A percentile compares a stretch with the other conserved stretches of the same genome.
These are phyloP conservation scores for Apocynum venetum DNA, from an alignment of 257 asterid species.

Conservation along the genomic window DNA sequence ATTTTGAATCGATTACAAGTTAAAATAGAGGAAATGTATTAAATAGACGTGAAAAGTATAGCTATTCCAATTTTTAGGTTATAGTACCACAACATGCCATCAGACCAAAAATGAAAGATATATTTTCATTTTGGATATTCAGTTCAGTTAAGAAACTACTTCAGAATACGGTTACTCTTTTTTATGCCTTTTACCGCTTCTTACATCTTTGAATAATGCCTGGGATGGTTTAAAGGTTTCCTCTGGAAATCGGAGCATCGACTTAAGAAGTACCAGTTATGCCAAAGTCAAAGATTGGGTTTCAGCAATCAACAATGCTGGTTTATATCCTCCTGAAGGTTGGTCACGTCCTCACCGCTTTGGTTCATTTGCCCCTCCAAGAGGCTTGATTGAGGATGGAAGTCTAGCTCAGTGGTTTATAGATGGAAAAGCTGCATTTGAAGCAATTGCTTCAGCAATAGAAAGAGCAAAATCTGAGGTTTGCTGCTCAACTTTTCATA, in stretches of 20 bases:
- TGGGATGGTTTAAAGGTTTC: slow-evolving; percentile 51
- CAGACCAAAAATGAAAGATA: neutral
- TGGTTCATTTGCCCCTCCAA: slow-evolving; percentile 72
- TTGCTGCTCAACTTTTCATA: slow-evolving; percentile 18
- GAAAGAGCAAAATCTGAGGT: slow-evolving; percentile 90
- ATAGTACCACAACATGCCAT: neutral
- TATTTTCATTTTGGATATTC: neutral
- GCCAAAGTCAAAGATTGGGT: slow-evolving; percentile 70
- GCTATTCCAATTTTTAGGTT: neutral
- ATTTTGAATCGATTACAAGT: neutral
- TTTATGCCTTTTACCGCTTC: neutral
- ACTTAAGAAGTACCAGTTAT: slow-evolving; percentile 58
- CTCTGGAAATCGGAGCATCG: slow-evolving; percentile 55
- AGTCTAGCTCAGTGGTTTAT: slow-evolving; percentile 93
- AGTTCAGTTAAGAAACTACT: neutral
- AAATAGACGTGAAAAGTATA: neutral
- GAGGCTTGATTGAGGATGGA: slow-evolving; percentile 80
- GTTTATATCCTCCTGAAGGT: slow-evolving; percentile 56
- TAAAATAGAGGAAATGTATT: neutral
- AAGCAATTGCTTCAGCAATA: slow-evolving; percentile 81
- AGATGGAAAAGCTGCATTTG: slow-evolving; percentile 90
- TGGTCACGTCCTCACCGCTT: slow-evolving; percentile 87
- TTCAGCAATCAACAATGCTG: slow-evolving; percentile 64
- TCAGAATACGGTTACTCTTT: neutral
- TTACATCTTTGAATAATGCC: neutral